Evolutionary conservation across 768 basidiomycete genomes (phyloP).

Genomic region (Mycena venus): DNA sequence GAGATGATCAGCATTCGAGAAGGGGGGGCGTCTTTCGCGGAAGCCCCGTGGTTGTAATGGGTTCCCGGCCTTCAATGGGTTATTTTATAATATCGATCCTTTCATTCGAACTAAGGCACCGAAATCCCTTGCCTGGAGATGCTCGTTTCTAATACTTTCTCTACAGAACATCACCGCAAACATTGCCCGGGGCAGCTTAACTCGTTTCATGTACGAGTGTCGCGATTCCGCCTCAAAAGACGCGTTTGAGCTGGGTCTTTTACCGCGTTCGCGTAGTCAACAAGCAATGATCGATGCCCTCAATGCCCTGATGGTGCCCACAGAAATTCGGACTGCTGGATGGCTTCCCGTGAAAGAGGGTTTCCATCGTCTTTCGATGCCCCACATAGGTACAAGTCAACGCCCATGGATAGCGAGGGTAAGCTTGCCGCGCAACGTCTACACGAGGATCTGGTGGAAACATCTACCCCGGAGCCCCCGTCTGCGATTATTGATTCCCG

Average conservation of each 20-base stretch:
- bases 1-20: slow-evolving; percentile 53
- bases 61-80: neutral
- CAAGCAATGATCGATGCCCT: neutral
- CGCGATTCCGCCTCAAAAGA: neutral
- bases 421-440: too few species aligned
- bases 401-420: too few species aligned
- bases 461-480: too few species aligned
- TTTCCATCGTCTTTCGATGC: too few species aligned
- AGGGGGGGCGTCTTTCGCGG: slow-evolving; percentile 51
- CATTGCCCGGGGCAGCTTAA: neutral
- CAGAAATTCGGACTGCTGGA: neutral
- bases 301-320: neutral
- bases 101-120: slow-evolving; percentile 55
- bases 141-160: neutral
- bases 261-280: neutral
- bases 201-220: slow-evolving; percentile 18
- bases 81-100: slow-evolving; percentile 53
- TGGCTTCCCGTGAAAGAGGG: too few species aligned
- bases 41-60: neutral
- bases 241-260: neutral
- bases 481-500: too few species aligned
- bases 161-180: slow-evolving; percentile 33
- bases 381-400: too few species aligned
- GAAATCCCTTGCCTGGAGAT: neutral
- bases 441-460: too few species aligned